Conservation (phyloP, 2,329 filamentous ascomycete genomes). For the Chalaropsis ovoidea region DNA sequence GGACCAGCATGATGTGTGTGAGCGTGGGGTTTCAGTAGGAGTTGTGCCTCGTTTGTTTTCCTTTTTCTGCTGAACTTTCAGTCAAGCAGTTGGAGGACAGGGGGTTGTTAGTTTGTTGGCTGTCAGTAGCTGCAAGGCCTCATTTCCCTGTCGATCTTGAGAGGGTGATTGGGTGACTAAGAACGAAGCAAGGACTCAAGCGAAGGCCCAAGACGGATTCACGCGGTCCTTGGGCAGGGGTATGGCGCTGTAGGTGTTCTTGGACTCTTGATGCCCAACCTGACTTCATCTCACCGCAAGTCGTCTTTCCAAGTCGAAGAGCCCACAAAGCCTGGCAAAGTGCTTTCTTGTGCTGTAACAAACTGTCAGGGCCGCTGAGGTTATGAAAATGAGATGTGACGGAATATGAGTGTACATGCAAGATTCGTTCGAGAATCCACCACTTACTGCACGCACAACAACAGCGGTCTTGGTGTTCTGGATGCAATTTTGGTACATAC, state of each 20-base stretch:
- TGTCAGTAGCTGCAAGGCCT: slow-evolving; percentile 10
- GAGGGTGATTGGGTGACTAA: slow-evolving; percentile 3
- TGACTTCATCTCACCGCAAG: slow-evolving; percentile 14
- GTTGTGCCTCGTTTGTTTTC: not conserved
- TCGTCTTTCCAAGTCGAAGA: not conserved
- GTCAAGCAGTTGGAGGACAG: not conserved
- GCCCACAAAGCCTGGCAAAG: not conserved
- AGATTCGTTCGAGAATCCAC: not conserved
- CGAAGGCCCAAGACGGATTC: not conserved
- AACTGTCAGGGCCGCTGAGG: not conserved
- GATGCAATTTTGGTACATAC: not conserved
- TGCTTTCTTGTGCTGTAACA: not conserved
- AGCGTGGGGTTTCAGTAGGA: not conserved
- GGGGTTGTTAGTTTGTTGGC: slow-evolving; percentile 2
- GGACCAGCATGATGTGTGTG: no score
- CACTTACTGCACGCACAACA: not conserved
- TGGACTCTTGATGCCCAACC: slow-evolving; percentile 15
- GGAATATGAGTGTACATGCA: not conserved
- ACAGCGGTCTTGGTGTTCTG: not conserved
- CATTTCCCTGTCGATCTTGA: slow-evolving; percentile 7
- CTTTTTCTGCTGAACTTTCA: not conserved
- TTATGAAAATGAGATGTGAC: slow-evolving; percentile 8
- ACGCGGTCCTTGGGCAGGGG: slow-evolving; percentile 6
- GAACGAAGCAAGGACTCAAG: not conserved
- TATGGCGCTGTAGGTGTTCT: slow-evolving; percentile 5